These are phyloP conservation scores for Drosera spatulata DNA, from an alignment of 179 eudicot genomes.

Conservation along the genomic window DNA sequence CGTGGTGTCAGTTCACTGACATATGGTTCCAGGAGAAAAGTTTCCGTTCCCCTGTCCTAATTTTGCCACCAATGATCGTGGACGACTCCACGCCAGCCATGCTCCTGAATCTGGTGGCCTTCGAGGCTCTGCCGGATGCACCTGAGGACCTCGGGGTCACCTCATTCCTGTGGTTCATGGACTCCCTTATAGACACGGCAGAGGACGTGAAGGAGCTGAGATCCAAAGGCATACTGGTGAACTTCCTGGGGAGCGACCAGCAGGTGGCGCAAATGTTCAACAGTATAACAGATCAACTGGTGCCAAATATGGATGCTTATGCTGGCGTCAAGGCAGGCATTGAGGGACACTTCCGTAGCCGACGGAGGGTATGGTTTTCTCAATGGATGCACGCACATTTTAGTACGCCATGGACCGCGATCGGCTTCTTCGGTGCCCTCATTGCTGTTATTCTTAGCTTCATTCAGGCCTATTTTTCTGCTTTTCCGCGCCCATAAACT, in stretches of 20 bases:
- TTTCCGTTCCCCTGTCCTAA: neutral
- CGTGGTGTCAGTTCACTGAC: neutral
- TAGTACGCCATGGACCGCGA: neutral
- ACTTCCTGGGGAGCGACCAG: constrained; percentile 1
- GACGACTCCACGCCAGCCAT: neutral
- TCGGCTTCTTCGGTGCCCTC: neutral
- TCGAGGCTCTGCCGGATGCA: neutral
- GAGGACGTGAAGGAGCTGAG: constrained; percentile 2
- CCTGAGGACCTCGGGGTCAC: neutral
- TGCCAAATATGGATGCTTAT: neutral
- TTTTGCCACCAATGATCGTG: neutral
- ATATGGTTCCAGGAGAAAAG: neutral
- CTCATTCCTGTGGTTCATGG: neutral
- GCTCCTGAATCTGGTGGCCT: neutral
- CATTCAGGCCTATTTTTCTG: neutral
- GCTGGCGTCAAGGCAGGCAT: neutral
- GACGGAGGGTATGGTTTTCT: neutral
- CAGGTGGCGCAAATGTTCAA: constrained; percentile 4
- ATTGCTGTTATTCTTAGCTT: neutral
- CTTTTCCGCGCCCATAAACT: neutral
- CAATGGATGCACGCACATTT: neutral
- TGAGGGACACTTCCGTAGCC: neutral
- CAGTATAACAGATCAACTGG: neutral
- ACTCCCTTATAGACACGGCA: constrained; percentile 1
- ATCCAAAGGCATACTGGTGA: neutral